These are phyloP conservation scores for Kazachstania kunashirensis DNA, from an alignment of 805 yeast genomes.

Conservation along the genomic window DNA sequence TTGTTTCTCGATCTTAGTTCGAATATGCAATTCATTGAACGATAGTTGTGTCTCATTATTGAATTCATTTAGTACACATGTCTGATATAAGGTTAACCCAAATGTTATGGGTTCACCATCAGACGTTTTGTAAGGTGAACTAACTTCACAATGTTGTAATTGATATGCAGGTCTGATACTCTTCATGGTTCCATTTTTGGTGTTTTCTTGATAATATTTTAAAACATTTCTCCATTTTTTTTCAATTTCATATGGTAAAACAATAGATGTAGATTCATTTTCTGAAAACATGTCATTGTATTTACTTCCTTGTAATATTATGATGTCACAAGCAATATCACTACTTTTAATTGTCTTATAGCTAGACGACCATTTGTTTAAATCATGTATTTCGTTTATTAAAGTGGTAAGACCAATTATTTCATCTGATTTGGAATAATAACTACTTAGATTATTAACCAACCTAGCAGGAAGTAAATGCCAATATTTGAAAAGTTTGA, in stretches of 20 bases:
- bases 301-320: constrained; percentile 18
- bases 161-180: constrained; percentile 14
- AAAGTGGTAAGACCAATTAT: too few species aligned
- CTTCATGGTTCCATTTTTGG: constrained; percentile 10
- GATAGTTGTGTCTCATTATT: constrained; percentile 13
- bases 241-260: constrained; percentile 15
- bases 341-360: too few species aligned
- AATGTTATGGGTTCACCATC: constrained; percentile 11
- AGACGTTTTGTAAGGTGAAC: constrained; percentile 12
- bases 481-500: too few species aligned
- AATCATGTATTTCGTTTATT: too few species aligned
- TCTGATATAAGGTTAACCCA: constrained; percentile 22
- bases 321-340: too few species aligned
- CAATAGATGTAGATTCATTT: constrained; percentile 2
- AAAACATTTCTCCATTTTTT: constrained; percentile 13
- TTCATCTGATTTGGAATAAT: too few species aligned
- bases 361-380: too few species aligned
- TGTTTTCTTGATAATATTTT: constrained; percentile 5
- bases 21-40: constrained; percentile 6
- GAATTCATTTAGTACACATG: constrained; percentile 19
- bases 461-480: too few species aligned
- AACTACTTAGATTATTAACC: too few species aligned
- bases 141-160: constrained; percentile 26
- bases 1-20: constrained; percentile 4
- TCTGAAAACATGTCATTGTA: constrained; percentile 14